These are phyloP conservation scores for Magnaporthiopsis incrustans DNA, from an alignment of 2,329 filamentous ascomycete genomes.

Conservation along the genomic window DNA sequence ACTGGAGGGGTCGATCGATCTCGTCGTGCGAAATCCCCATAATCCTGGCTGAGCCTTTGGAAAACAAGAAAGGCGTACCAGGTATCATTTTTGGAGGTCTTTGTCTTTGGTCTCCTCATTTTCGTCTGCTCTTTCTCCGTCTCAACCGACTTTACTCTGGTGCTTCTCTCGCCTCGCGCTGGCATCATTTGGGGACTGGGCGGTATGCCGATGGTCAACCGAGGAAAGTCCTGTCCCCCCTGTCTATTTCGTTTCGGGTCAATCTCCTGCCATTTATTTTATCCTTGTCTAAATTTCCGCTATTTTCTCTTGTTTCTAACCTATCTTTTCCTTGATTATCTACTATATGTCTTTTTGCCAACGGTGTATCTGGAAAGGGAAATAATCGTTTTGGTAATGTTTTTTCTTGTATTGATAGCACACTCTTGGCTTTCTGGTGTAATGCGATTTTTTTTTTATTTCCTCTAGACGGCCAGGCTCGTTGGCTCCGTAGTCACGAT, in stretches of 20 bases:
- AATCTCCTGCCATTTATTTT: background rate
- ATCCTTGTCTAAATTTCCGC: background rate
- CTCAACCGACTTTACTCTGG: background rate
- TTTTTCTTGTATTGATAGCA: background rate
- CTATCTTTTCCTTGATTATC: slow-evolving; percentile 8
- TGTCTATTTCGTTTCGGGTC: background rate
- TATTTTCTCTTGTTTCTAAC: slow-evolving; percentile 11
- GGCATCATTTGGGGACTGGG: too few relatives aligned
- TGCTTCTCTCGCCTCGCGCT: background rate
- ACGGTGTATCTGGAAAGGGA: background rate
- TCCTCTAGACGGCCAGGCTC: background rate
- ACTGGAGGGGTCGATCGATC: background rate
- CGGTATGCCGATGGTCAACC: too few relatives aligned
- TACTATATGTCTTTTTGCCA: background rate
- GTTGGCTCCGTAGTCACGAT: background rate
- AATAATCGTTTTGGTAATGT: background rate
- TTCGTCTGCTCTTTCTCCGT: background rate
- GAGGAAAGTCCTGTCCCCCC: background rate
- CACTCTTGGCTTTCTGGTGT: background rate
- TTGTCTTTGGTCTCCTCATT: background rate
- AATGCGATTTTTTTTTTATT: background rate
- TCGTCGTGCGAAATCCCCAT: background rate
- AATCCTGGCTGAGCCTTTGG: background rate
- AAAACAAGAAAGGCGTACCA: background rate
- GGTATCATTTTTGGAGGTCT: background rate